Percentiles rank a stretch among this genome's conserved stretches.
phyloP scores from a whole-genome alignment of 306 rosid species.

The Acacia confusa region DNA sequence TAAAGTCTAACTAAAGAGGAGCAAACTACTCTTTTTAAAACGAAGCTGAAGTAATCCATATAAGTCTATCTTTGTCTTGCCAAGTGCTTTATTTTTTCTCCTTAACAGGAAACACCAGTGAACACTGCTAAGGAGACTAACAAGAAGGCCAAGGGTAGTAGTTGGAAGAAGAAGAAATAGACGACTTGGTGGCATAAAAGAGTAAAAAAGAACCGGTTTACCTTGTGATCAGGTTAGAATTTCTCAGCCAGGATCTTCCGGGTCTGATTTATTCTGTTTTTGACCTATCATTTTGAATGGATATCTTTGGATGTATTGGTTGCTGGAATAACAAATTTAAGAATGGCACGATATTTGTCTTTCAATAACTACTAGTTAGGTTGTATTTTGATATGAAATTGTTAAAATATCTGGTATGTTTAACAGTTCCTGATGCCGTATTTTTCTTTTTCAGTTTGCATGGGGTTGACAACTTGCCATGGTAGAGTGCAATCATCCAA shows the following conservation, averaged over 20 bases:
- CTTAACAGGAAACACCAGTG: constrained; percentile 58
- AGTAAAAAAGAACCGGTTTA: constrained; percentile 1
- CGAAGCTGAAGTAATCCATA: neutral
- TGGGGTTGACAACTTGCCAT: constrained; percentile 1
- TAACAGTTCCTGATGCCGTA: neutral
- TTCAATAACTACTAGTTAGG: neutral
- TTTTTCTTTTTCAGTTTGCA: constrained; percentile 5
- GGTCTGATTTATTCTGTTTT: neutral
- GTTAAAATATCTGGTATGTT: neutral
- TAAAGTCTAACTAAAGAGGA: neutral
- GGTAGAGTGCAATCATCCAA: constrained; percentile 19
- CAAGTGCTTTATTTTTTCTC: constrained; percentile 2
- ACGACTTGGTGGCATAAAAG: constrained; percentile 3
- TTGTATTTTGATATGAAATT: neutral
- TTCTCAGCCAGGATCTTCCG: neutral
- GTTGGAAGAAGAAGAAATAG: constrained; percentile 66
- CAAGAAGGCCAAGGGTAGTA: constrained; percentile 58
- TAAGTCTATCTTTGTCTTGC: constrained; percentile 10
- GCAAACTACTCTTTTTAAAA: neutral
- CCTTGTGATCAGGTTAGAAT: constrained; percentile 42
- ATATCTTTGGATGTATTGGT: neutral
- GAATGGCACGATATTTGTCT: neutral
- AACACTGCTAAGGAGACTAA: constrained; percentile 49
- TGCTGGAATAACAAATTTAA: neutral
- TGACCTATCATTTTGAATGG: neutral